A percentile compares a stretch with the other conserved stretches of the same genome.
These are phyloP conservation scores for Brassica juncea DNA, from an alignment of 345 rosid genomes.

Conservation along the genomic window DNA sequence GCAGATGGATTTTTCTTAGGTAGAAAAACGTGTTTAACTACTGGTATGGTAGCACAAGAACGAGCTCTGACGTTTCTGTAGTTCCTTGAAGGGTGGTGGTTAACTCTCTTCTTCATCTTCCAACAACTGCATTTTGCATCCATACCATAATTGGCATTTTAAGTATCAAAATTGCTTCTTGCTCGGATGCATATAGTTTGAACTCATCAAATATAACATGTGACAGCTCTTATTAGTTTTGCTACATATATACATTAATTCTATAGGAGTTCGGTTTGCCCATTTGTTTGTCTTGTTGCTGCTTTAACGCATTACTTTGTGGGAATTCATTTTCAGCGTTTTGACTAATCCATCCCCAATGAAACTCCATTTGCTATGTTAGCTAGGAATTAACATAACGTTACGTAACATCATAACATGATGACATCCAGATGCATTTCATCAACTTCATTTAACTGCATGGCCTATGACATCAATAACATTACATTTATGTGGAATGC, in stretches of 20 bases:
- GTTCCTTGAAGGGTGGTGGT: not conserved
- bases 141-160: no score
- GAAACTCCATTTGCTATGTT: not conserved
- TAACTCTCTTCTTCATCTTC: not conserved
- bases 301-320: no score
- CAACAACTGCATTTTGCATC: not conserved
- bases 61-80: not conserved
- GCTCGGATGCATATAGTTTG: not conserved
- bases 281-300: no score
- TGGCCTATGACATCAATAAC: no score
- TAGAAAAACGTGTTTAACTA: not conserved
- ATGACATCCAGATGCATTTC: no score
- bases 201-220: not conserved
- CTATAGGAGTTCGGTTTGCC: no score
- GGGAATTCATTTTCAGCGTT: no score
- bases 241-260: no score
- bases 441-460: no score
- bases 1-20: not conserved
- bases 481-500: not conserved
- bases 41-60: not conserved
- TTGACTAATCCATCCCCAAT: not conserved
- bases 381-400: no score
- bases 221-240: not conserved
- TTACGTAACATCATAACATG: not conserved
- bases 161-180: not conserved